A percentile compares a stretch with the other conserved stretches of the same genome.
Evolutionary conservation across 208 protist species (phyloP).

Genomic region (Phytomonas serpens): DNA sequence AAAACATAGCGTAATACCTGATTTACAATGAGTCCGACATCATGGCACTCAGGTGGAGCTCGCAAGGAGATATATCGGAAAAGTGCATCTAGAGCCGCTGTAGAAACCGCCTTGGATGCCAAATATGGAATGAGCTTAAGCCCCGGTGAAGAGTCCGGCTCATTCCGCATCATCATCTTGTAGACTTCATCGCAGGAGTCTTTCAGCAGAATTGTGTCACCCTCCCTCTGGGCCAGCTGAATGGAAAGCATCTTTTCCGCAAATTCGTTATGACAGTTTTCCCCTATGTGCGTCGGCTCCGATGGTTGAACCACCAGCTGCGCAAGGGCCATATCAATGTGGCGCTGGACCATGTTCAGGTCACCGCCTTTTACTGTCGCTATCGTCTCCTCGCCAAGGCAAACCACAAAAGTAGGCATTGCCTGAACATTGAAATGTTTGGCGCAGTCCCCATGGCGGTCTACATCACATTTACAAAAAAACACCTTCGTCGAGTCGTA

Average conservation of each 20-base stretch:
- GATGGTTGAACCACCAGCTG: conserved; percentile 8
- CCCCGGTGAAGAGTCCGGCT: conserved; percentile 21
- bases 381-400: conserved; percentile 33
- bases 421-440: conserved; percentile 37
- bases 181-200: conserved; percentile 35
- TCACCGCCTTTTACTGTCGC: conserved; percentile 34
- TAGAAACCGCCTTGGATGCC: conserved; percentile 45
- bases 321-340: conserved; percentile 30
- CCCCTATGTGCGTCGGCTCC: not conserved
- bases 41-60: conserved; percentile 19
- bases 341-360: conserved; percentile 45
- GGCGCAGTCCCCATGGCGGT: conserved; percentile 57
- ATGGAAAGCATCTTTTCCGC: conserved; percentile 50
- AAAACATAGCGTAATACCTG: conserved; percentile 55
- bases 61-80: conserved; percentile 47
- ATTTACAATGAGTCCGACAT: conserved; percentile 47
- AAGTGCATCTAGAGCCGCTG: conserved; percentile 46
- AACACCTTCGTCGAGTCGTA: conserved; percentile 40
- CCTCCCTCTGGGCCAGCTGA: conserved; percentile 22
- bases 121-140: conserved; percentile 70
- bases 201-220: conserved; percentile 31
- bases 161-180: conserved; percentile 23
- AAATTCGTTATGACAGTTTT: conserved; percentile 23
- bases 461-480: conserved; percentile 80
- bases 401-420: conserved; percentile 83